Evolutionary conservation across 208 protist species (phyloP).

Genomic region (Leishmania major): DNA sequence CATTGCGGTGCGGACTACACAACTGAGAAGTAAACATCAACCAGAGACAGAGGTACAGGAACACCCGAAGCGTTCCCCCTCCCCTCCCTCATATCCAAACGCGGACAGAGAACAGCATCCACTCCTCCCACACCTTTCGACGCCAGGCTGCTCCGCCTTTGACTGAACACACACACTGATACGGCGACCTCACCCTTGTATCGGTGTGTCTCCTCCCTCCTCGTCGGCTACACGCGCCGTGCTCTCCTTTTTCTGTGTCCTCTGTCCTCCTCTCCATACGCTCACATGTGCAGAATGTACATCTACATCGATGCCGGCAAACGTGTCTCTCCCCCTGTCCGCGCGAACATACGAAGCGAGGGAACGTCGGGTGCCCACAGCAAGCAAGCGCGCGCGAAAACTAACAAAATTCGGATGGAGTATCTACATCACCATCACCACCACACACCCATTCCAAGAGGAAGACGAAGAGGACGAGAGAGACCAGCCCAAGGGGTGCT

Average conservation of each 20-base stretch:
- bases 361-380: neutral
- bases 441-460: neutral
- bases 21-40: conserved; percentile 7
- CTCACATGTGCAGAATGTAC: neutral
- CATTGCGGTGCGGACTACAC: too few species aligned
- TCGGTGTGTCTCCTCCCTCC: neutral
- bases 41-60: neutral
- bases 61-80: neutral
- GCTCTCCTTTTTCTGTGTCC: neutral
- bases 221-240: neutral
- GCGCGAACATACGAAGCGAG: neutral
- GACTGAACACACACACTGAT: neutral
- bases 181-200: neutral
- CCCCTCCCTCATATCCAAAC: neutral
- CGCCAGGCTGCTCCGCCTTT: neutral
- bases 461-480: neutral
- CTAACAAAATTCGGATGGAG: neutral
- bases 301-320: neutral
- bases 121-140: neutral
- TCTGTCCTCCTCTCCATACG: neutral
- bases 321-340: neutral
- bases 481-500: neutral
- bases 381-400: neutral
- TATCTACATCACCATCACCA: neutral
- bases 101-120: neutral